Percentiles rank a stretch among this genome's conserved stretches.
Evolutionary conservation across 768 basidiomycete genomes (phyloP).

Genomic region (Stropharia rugosoannulata): DNA sequence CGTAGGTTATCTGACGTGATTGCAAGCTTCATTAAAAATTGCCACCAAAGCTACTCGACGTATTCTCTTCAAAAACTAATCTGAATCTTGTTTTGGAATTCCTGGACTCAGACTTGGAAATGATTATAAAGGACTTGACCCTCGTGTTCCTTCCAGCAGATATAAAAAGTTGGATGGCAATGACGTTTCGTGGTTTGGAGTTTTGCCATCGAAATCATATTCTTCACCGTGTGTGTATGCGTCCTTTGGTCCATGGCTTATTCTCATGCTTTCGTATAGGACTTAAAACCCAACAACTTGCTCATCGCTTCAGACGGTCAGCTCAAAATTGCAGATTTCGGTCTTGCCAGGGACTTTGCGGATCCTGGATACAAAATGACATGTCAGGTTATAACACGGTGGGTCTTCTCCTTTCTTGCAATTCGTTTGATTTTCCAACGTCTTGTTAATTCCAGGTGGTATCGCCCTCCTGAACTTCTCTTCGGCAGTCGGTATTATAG

Average conservation of each 20-base stretch:
- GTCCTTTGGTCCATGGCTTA: not conserved
- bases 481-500: slow-evolving; percentile 91
- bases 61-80: slow-evolving; percentile 95
- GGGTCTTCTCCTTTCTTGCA: slow-evolving; percentile 18
- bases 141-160: slow-evolving; percentile 94
- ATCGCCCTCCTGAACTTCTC: slow-evolving; percentile 93
- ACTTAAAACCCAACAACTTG: slow-evolving; percentile 98
- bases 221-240: slow-evolving; percentile 75
- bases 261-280: slow-evolving; percentile 44
- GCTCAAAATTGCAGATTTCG: slow-evolving; percentile 98
- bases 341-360: slow-evolving; percentile 93
- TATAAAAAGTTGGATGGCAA: slow-evolving; percentile 98
- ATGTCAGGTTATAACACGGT: slow-evolving; percentile 97
- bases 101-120: slow-evolving; percentile 93
- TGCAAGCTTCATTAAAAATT: not conserved
- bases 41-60: slow-evolving; percentile 77
- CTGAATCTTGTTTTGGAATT: slow-evolving; percentile 97
- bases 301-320: slow-evolving; percentile 88
- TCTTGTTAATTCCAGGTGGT: slow-evolving; percentile 71
- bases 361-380: slow-evolving; percentile 98
- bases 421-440: slow-evolving; percentile 4
- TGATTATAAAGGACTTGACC: slow-evolving; percentile 90
- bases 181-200: slow-evolving; percentile 97
- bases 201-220: slow-evolving; percentile 96
- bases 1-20: not conserved